These are phyloP conservation scores for Chrysosporium keratinophilum DNA, from an alignment of 2,329 filamentous ascomycete species.

Conservation along the genomic window DNA sequence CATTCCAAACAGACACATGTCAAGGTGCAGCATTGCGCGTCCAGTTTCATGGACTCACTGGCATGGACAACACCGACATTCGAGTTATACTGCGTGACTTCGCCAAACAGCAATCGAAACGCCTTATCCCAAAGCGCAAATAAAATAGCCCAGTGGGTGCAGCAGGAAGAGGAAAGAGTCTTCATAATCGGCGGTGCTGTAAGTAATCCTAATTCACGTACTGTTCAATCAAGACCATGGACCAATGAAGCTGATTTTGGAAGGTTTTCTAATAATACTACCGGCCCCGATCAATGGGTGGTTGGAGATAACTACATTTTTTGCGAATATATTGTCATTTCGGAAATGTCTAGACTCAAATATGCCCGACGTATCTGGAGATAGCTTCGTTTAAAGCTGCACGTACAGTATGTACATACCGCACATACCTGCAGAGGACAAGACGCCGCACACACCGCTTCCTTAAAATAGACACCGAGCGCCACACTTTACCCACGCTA, in stretches of 20 bases:
- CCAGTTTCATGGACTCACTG: constrained; percentile 64
- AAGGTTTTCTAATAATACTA: constrained; percentile 4
- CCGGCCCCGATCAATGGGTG: neutral
- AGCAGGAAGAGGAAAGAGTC: constrained; percentile 79
- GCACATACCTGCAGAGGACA: neutral
- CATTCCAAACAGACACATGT: constrained; percentile 75
- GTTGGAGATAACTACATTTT: neutral
- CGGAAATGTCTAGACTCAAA: too few species aligned
- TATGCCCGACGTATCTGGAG: too few species aligned
- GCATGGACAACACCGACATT: constrained; percentile 88
- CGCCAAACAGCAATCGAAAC: constrained; percentile 52
- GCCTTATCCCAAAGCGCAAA: constrained; percentile 77
- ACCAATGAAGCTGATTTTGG: neutral
- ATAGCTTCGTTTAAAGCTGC: too few species aligned
- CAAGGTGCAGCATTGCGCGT: constrained; percentile 73
- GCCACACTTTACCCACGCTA: neutral
- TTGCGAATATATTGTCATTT: neutral
- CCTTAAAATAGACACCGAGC: neutral
- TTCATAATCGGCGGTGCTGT: constrained; percentile 98
- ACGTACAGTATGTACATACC: too few species aligned
- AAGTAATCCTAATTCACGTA: constrained; percentile 17
- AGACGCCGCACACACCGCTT: neutral
- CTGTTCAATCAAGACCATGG: neutral
- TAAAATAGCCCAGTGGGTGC: constrained; percentile 81
- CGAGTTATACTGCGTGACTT: constrained; percentile 91